These are phyloP conservation scores for Trichophyton mentagrophytes DNA, from an alignment of 2,329 filamentous ascomycete species.

Conservation along the genomic window DNA sequence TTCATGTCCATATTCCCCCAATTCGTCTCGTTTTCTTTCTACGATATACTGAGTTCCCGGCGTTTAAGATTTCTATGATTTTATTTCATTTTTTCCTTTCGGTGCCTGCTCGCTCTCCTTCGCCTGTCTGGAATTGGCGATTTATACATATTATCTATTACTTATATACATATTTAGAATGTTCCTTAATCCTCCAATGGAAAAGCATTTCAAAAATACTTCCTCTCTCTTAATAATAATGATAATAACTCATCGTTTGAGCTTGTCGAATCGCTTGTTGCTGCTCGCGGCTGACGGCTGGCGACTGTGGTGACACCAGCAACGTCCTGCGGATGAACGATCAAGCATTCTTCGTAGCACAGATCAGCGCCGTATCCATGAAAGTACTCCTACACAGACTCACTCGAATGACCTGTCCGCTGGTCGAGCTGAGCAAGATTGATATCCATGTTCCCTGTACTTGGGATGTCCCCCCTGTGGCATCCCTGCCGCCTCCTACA, in stretches of 20 bases:
- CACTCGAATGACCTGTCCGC: no score
- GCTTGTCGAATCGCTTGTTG: neutral
- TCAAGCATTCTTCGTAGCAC: neutral
- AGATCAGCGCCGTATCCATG: neutral
- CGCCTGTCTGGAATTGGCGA: slow-evolving; percentile 3
- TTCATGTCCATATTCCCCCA: neutral
- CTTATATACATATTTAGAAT: neutral
- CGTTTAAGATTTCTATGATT: slow-evolving; percentile 2
- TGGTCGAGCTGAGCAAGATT: neutral
- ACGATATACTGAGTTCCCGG: neutral
- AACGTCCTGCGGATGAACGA: neutral
- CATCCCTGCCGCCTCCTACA: no score
- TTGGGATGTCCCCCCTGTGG: neutral
- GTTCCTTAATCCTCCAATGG: slow-evolving; percentile 2
- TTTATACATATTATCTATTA: neutral
- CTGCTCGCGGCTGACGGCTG: neutral
- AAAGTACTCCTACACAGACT: neutral
- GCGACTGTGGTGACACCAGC: neutral
- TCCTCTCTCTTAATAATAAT: no score
- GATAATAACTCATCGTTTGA: neutral
- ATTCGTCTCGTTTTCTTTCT: neutral
- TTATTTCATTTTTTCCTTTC: neutral
- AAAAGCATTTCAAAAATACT: neutral
- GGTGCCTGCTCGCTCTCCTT: neutral
- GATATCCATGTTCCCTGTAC: neutral